phyloP scores from a whole-genome alignment of 495 filamentous ascomycete species.

The Annulohypoxylon maeteangense region DNA sequence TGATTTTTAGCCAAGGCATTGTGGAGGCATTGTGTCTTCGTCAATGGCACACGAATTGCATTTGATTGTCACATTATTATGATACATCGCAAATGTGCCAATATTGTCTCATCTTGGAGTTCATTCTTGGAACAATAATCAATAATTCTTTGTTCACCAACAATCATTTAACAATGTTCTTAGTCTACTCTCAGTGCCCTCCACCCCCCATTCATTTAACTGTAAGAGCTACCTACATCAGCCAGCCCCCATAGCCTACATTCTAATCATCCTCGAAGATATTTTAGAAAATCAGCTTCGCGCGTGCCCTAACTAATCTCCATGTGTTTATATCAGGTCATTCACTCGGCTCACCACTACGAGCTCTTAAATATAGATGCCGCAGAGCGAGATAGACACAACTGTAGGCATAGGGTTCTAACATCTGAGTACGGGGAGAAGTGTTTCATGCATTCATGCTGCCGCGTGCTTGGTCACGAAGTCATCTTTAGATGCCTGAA shows the following conservation, averaged over 20 bases:
- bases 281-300: background rate
- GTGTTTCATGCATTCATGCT: conserved; percentile 29
- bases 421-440: background rate
- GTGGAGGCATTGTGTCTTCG: background rate
- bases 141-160: background rate
- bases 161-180: background rate
- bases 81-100: background rate
- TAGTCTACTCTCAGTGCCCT: background rate
- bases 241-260: background rate
- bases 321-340: conserved; percentile 25
- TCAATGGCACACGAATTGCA: background rate
- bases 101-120: background rate
- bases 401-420: background rate
- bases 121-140: background rate
- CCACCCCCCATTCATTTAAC: background rate
- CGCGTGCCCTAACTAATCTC: background rate
- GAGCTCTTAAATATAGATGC: conserved; percentile 12
- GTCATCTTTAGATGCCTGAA: background rate
- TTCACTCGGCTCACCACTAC: conserved; percentile 26
- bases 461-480: conserved; percentile 20
- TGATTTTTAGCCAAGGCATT: background rate
- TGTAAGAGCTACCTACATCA: background rate
- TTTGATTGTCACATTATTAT: background rate
- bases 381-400: conserved; percentile 17
- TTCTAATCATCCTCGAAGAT: background rate